phyloP scores from a whole-genome alignment of 2,329 filamentous ascomycete genomes.

The Teratosphaeriaceae sp. region DNA sequence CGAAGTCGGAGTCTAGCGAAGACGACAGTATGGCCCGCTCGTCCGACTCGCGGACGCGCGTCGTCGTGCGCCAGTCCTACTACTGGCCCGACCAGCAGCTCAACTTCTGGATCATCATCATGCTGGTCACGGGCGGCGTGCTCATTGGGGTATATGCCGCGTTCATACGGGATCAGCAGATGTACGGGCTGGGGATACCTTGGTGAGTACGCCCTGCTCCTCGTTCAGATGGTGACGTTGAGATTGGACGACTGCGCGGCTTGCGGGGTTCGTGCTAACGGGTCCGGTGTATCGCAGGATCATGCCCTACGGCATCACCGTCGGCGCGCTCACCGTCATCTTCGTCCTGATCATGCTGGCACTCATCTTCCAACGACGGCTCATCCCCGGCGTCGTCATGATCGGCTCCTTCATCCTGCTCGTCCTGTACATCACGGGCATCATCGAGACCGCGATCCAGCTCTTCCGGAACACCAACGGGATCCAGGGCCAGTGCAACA shows the following conservation, averaged over 20 bases:
- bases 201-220: conserved; percentile 41
- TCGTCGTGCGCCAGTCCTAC: conserved; percentile 47
- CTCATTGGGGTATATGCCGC: conserved; percentile 55
- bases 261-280: too few species aligned
- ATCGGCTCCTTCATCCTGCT: conserved; percentile 56
- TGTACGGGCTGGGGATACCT: conserved; percentile 50
- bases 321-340: conserved; percentile 49
- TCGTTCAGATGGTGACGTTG: not conserved
- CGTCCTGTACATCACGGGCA: conserved; percentile 54
- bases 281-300: too few species aligned
- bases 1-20: not conserved
- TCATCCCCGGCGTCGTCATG: conserved; percentile 54
- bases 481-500: conserved; percentile 53
- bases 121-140: conserved; percentile 51
- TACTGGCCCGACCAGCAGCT: conserved; percentile 60
- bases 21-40: conserved; percentile 24
- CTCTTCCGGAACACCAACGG: conserved; percentile 51
- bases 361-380: conserved; percentile 49
- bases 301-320: conserved; percentile 57
- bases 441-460: conserved; percentile 58
- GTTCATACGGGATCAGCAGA: conserved; percentile 53
- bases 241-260: not conserved
- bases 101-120: conserved; percentile 58
- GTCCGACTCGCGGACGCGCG: conserved; percentile 25
- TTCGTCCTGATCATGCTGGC: conserved; percentile 54